Evolutionary conservation across 2,329 filamentous ascomycete genomes (phyloP).

Genomic region (Stachybotrys echinatus): DNA sequence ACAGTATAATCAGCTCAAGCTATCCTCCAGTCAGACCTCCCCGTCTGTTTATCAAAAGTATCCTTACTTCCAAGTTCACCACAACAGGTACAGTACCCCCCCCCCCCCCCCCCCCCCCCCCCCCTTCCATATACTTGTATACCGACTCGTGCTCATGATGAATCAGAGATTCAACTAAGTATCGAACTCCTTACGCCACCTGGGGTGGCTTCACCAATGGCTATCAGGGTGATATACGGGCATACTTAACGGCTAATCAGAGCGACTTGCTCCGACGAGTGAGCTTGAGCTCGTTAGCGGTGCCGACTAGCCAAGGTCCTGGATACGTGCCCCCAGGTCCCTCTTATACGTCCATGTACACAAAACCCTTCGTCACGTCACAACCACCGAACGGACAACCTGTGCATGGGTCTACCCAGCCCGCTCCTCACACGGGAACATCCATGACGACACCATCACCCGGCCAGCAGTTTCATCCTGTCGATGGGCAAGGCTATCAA

Average conservation of each 20-base stretch:
- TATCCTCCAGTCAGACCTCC: slow-evolving; percentile 26
- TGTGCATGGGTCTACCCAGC: background rate
- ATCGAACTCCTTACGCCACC: slow-evolving; percentile 54
- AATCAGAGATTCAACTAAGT: slow-evolving; percentile 46
- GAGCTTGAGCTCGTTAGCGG: slow-evolving; percentile 2
- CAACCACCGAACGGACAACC: background rate
- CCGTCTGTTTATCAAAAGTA: slow-evolving; percentile 47
- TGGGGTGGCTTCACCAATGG: slow-evolving; percentile 57
- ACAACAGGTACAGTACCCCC: slow-evolving; percentile 44
- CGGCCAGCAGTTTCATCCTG: background rate
- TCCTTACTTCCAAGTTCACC: slow-evolving; percentile 53
- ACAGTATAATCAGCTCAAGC: slow-evolving; percentile 10
- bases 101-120: background rate
- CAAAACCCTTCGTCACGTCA: background rate
- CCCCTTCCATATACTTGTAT: background rate
- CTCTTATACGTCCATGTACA: background rate
- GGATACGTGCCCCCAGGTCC: background rate
- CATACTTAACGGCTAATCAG: slow-evolving; percentile 34
- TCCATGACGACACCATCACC: background rate
- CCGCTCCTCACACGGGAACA: background rate
- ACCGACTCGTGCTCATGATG: background rate
- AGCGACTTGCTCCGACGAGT: slow-evolving; percentile 21
- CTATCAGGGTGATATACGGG: slow-evolving; percentile 48
- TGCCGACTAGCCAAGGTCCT: background rate
- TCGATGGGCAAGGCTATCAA: background rate